phyloP scores from a whole-genome alignment of 305 asterid genomes.

The Fraxinus albicans region DNA sequence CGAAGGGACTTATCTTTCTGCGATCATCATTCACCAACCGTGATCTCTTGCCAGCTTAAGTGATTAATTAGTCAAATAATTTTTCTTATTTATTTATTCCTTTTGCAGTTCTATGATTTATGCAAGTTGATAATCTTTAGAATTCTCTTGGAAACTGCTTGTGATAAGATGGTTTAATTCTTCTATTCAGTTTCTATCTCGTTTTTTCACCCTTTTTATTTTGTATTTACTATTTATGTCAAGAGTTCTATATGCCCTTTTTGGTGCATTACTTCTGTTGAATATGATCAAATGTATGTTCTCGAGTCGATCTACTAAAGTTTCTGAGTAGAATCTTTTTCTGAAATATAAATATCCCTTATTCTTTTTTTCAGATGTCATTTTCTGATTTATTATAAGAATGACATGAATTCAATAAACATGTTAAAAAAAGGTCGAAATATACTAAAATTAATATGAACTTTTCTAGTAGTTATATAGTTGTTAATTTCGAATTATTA shows the following conservation, averaged over 20 bases:
- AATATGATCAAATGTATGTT: background rate
- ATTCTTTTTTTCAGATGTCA: background rate
- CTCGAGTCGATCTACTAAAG: background rate
- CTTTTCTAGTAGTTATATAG: background rate
- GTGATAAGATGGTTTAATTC: background rate
- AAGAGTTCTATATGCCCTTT: background rate
- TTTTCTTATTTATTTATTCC: background rate
- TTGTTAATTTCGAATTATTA: background rate
- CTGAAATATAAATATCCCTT: background rate
- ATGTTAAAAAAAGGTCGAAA: background rate
- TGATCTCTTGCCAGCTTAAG: background rate
- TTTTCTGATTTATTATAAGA: background rate
- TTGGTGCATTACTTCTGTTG: background rate
- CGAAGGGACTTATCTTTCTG: background rate
- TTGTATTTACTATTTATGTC: background rate
- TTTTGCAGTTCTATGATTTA: background rate
- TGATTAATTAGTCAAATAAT: background rate
- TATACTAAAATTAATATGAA: background rate
- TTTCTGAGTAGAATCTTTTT: background rate
- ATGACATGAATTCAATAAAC: background rate
- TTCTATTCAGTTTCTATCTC: background rate
- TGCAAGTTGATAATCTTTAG: background rate
- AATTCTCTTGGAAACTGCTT: background rate
- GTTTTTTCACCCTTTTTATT: too few relatives aligned
- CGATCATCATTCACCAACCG: background rate